Evolutionary conservation across 305 asterid species (phyloP).

Genomic region (Ilex paraguariensis): DNA sequence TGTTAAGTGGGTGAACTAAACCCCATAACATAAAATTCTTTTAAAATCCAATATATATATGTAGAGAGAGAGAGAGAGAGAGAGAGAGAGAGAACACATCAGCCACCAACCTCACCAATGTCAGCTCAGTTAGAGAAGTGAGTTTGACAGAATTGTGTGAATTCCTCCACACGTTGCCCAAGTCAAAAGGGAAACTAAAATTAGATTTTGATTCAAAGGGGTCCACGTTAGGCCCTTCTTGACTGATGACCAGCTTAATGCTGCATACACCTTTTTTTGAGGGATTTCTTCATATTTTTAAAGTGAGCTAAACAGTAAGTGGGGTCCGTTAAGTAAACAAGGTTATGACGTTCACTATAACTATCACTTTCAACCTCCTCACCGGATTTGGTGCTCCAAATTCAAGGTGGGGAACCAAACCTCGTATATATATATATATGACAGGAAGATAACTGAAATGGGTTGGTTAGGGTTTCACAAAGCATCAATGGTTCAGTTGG

Average conservation of each 20-base stretch:
- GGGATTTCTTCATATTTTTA: conserved; percentile 1
- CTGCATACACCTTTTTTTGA: conserved; percentile 9
- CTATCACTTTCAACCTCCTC: conserved; percentile 16
- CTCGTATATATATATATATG: neutral
- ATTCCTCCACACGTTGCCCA: neutral
- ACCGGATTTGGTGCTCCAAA: conserved; percentile 42
- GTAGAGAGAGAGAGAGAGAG: no score
- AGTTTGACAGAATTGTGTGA: conserved; percentile 37
- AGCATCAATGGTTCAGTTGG: conserved; percentile 12
- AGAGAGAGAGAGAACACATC: neutral
- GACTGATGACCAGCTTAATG: conserved; percentile 17
- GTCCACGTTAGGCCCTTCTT: neutral
- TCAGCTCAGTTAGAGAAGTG: conserved; percentile 35
- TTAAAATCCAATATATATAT: no score
- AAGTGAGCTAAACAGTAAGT: neutral
- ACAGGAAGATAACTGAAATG: neutral
- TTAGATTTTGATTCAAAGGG: neutral
- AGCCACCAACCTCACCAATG: conserved; percentile 50
- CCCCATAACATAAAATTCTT: conserved; percentile 6
- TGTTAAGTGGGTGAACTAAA: conserved; percentile 73
- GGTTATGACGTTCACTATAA: neutral
- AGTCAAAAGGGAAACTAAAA: conserved; percentile 7
- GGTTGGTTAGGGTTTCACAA: conserved; percentile 7
- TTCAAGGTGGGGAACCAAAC: conserved; percentile 70
- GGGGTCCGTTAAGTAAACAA: conserved; percentile 6